These are phyloP conservation scores for Colletotrichum karsti DNA, from an alignment of 2,329 filamentous ascomycete genomes.

Conservation along the genomic window DNA sequence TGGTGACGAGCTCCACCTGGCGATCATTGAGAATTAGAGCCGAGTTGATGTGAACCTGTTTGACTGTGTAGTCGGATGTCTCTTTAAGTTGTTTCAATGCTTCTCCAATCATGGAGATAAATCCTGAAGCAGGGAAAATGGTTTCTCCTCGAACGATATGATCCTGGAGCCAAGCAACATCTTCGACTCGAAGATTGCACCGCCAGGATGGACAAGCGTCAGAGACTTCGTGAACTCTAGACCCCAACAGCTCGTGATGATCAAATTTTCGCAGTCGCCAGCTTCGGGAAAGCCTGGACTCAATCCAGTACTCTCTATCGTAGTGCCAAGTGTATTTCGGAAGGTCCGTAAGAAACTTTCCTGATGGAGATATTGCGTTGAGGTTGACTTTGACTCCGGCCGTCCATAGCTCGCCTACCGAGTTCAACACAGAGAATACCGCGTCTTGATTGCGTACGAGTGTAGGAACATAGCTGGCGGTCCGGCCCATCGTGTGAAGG, in stretches of 20 bases:
- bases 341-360: slow-evolving; percentile 7
- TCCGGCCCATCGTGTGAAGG: slow-evolving; percentile 41
- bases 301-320: slow-evolving; percentile 13
- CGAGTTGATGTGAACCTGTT: slow-evolving; percentile 37
- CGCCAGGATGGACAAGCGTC: slow-evolving; percentile 18
- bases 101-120: slow-evolving; percentile 21
- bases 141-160: background rate
- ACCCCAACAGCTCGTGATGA: slow-evolving; percentile 22
- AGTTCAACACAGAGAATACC: slow-evolving; percentile 3
- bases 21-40: slow-evolving; percentile 40
- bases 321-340: slow-evolving; percentile 19
- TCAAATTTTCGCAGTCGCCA: slow-evolving; percentile 6
- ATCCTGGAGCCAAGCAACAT: slow-evolving; percentile 12
- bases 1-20: slow-evolving; percentile 41
- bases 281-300: slow-evolving; percentile 4
- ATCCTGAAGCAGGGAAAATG: slow-evolving; percentile 11
- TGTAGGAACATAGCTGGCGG: background rate
- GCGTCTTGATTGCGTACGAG: slow-evolving; percentile 9
- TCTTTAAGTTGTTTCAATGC: slow-evolving; percentile 11
- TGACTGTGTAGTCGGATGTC: slow-evolving; percentile 34
- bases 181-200: slow-evolving; percentile 19
- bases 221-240: slow-evolving; percentile 7
- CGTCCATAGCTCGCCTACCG: slow-evolving; percentile 25
- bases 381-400: slow-evolving; percentile 4
- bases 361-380: background rate